Conservation (phyloP, 208 protist genomes). For the Acanthamoeba polyphaga region DNA sequence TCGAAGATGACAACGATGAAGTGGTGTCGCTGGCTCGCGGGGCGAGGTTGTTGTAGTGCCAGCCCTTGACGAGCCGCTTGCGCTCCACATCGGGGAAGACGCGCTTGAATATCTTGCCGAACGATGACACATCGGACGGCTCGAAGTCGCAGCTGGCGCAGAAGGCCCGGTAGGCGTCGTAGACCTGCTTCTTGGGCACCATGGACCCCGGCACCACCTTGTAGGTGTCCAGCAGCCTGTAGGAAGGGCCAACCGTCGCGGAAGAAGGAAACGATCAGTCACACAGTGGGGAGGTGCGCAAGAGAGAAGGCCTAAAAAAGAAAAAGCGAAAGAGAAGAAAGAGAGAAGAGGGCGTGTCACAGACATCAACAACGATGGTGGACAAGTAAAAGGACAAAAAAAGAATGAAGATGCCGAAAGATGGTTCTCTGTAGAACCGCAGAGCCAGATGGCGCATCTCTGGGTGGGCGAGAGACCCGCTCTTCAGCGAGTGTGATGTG, state of each 20-base stretch:
- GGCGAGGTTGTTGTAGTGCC: slow-evolving; percentile 50
- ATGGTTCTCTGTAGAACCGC: neutral
- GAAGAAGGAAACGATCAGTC: neutral
- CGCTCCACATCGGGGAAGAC: slow-evolving; percentile 26
- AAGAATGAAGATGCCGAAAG: neutral
- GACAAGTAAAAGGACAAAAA: neutral
- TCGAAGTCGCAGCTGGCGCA: slow-evolving; percentile 3
- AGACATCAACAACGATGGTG: neutral
- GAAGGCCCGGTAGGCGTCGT: slow-evolving; percentile 46
- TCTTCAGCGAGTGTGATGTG: neutral
- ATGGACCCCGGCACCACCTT: slow-evolving; percentile 12
- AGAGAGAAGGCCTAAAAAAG: neutral
- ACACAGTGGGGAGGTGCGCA: neutral
- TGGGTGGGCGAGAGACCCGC: neutral
- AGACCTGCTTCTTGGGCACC: slow-evolving; percentile 51
- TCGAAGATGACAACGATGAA: neutral
- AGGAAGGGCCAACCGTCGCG: neutral
- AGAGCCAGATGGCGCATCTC: no score
- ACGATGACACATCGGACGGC: slow-evolving; percentile 1
- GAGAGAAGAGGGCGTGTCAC: neutral
- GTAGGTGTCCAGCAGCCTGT: slow-evolving; percentile 38
- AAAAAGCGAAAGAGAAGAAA: neutral
- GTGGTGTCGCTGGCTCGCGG: neutral
- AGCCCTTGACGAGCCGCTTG: slow-evolving; percentile 37
- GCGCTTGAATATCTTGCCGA: slow-evolving; percentile 60